Evolutionary conservation across 148 eudicot species (phyloP).

Genomic region (Mesembryanthemum crystallinum): DNA sequence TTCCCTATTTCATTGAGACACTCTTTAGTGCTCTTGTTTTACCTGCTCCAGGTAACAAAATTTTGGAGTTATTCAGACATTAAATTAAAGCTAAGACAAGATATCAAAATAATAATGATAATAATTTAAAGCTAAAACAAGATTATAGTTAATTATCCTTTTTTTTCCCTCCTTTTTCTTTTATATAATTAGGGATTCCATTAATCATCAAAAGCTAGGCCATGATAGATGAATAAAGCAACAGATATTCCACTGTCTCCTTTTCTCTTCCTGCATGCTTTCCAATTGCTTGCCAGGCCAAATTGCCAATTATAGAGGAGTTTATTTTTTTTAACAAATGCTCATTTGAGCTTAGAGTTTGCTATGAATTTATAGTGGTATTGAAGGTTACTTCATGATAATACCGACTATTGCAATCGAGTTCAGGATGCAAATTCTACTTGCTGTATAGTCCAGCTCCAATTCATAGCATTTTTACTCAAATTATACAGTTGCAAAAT

Average conservation of each 20-base stretch:
- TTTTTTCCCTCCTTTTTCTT: no score
- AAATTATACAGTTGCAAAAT: no score
- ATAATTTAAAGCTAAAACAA: no score
- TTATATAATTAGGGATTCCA: no score
- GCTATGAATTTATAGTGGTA: background rate
- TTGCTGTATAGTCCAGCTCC: no score
- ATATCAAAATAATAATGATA: background rate
- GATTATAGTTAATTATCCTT: background rate
- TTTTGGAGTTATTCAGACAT: slow-evolving; percentile 9
- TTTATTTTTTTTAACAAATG: background rate
- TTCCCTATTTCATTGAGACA: slow-evolving; percentile 8
- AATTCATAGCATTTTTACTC: no score
- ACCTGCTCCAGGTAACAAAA: slow-evolving; percentile 23
- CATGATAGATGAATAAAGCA: no score
- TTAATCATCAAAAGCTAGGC: no score
- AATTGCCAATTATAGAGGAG: background rate
- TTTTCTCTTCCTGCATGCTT: no score
- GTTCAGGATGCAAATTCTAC: no score
- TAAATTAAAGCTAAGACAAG: background rate
- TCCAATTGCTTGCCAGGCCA: background rate
- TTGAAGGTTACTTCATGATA: background rate
- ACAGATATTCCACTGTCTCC: no score
- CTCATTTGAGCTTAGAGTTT: background rate
- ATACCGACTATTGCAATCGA: no score
- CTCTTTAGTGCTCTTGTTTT: slow-evolving; percentile 9